These are phyloP conservation scores for Tympanopsis confertula DNA, from an alignment of 2,329 filamentous ascomycete species.

Conservation along the genomic window DNA sequence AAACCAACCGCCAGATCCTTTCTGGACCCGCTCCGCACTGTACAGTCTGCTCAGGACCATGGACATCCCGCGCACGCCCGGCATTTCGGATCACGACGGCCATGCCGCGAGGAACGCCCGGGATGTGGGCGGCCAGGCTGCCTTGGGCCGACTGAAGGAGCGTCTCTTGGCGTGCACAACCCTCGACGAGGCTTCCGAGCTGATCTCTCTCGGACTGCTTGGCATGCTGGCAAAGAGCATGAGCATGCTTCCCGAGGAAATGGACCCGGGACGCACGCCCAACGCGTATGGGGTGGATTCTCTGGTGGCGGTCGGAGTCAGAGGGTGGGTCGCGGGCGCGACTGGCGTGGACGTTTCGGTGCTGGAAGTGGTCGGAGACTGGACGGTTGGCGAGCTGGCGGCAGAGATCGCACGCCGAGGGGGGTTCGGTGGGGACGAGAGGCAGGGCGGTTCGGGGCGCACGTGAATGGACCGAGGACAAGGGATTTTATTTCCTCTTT, in stretches of 20 bases:
- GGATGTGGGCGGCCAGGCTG: neutral
- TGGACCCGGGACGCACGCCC: slow-evolving; percentile 26
- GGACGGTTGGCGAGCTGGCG: slow-evolving; percentile 24
- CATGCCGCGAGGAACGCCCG: slow-evolving; percentile 6
- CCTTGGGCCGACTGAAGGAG: slow-evolving; percentile 14
- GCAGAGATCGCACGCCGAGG: slow-evolving; percentile 16
- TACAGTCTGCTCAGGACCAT: slow-evolving; percentile 35
- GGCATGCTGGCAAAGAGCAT: slow-evolving; percentile 29
- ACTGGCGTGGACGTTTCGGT: slow-evolving; percentile 30
- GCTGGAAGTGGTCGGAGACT: slow-evolving; percentile 33
- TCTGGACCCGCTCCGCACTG: slow-evolving; percentile 37
- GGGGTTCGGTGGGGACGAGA: neutral
- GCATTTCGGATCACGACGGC: slow-evolving; percentile 10
- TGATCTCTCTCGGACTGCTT: slow-evolving; percentile 23
- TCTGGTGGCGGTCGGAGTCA: slow-evolving; percentile 36
- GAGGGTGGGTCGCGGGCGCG: slow-evolving; percentile 35
- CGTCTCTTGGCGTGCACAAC: slow-evolving; percentile 17
- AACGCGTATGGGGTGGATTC: slow-evolving; percentile 39
- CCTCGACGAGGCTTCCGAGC: slow-evolving; percentile 15
- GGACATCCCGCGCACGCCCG: slow-evolving; percentile 21
- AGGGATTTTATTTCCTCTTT: too few species aligned
- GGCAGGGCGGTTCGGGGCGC: too few species aligned
- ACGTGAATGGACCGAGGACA: too few species aligned
- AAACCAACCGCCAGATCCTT: slow-evolving; percentile 38
- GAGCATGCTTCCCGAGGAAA: slow-evolving; percentile 29